Base-by-base conservation (phyloP, 139 green algal genomes). In the Chlamydomonas sphaeroides region DNA sequence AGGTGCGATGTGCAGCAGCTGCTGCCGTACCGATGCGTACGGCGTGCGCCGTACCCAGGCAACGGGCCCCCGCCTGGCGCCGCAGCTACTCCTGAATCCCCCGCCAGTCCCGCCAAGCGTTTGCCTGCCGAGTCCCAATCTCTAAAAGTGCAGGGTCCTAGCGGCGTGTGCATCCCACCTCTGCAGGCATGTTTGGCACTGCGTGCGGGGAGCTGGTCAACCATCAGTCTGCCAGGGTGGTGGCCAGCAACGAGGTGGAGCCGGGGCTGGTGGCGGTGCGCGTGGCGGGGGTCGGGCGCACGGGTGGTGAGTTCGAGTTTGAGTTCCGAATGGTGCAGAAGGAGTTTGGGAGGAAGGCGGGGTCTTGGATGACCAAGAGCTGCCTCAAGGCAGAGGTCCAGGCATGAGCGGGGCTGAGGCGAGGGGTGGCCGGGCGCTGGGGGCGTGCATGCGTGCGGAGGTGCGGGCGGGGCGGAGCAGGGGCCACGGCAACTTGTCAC, bases 361-460 rank as follows among this genome's bases (percentile, higher is more conserved):
- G 93, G 3, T 79, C 66, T 0, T 93, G 89, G 84, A 93, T 94
- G 88, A 94, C 87, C 4, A 92, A 91, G 65, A 85, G 66, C n/a
- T 68, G 91, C 38, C 36, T 78, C 10, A 86, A 78, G 65, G 41
- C 32, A 14, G 59, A 82, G 32, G n/a, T 14, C n/a, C n/a, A n/a
- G n/a, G n/a, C n/a, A n/a, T n/a, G n/a, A n/a, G n/a, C n/a, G n/a
- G n/a, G n/a, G n/a, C n/a, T n/a, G n/a, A n/a, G n/a, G n/a, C n/a
- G n/a, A n/a, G n/a, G n/a, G n/a, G n/a, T n/a, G n/a, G n/a, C n/a
- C n/a, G n/a, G n/a, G n/a, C n/a, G n/a, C n/a, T n/a, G n/a, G n/a
- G n/a, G n/a, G n/a, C n/a, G n/a, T n/a, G n/a, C n/a, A n/a, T n/a
- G n/a, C n/a, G n/a, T n/a, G n/a, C n/a, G n/a, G n/a, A n/a, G n/a